phyloP scores from a whole-genome alignment of 306 rosid species.

The Adenanthera pavonina region DNA sequence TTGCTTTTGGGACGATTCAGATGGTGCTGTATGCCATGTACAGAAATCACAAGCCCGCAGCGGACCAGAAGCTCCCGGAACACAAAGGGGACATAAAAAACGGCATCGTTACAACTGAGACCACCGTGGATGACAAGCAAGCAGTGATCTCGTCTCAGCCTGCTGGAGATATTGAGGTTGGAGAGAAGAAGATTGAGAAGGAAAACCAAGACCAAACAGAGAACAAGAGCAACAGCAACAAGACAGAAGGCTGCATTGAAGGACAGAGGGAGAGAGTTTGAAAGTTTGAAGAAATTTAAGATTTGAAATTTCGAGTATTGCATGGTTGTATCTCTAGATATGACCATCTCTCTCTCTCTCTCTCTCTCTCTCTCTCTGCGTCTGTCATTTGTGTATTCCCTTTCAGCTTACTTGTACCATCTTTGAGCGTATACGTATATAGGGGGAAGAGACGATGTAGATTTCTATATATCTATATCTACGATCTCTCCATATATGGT shows the following conservation, averaged over 20 bases:
- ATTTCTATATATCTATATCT: slow-evolving; percentile 2
- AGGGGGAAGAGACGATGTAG: slow-evolving; percentile 5
- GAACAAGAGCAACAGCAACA: slow-evolving; percentile 9
- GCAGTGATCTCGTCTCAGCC: neutral
- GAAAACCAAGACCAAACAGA: neutral
- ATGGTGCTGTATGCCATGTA: slow-evolving; percentile 68
- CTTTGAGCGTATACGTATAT: neutral
- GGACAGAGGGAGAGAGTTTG: slow-evolving; percentile 14
- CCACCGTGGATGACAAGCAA: slow-evolving; percentile 19
- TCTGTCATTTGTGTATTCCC: slow-evolving; percentile 2
- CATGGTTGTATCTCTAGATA: neutral
- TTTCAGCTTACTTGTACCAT: slow-evolving; percentile 6
- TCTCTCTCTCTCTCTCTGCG: slow-evolving; percentile 22
- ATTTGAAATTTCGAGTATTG: neutral
- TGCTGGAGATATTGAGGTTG: slow-evolving; percentile 30
- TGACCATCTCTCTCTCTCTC: neutral
- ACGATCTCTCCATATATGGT: neutral
- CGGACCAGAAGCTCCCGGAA: slow-evolving; percentile 62
- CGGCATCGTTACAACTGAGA: slow-evolving; percentile 7
- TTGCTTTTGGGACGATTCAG: slow-evolving; percentile 76
- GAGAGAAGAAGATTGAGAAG: slow-evolving; percentile 29
- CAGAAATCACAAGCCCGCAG: slow-evolving; percentile 51
- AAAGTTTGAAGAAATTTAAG: slow-evolving; percentile 13
- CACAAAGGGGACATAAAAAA: slow-evolving; percentile 55
- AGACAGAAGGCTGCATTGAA: slow-evolving; percentile 19